Percentiles rank a stretch among this genome's conserved stretches.
Evolutionary conservation across 164 flowering plant genomes (phyloP).

Genomic region (Santalum album): DNA sequence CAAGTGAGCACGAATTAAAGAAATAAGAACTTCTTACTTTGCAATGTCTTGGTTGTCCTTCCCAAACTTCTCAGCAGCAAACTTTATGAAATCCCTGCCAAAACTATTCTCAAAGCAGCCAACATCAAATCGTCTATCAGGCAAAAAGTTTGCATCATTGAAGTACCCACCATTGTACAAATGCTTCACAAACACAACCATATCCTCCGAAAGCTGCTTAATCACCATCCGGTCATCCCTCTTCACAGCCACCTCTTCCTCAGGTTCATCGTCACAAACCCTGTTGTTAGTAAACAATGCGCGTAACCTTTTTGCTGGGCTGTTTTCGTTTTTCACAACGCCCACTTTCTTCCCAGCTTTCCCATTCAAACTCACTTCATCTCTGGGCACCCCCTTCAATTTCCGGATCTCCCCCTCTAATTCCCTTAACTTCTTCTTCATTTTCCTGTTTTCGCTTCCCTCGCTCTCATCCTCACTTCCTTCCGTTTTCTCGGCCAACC

Average conservation of each 20-base stretch:
- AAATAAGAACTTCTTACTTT: constrained; percentile 29
- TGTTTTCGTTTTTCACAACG: neutral
- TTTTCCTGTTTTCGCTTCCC: constrained; percentile 3
- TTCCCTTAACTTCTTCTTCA: constrained; percentile 18
- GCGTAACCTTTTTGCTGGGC: constrained; percentile 4
- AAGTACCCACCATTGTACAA: constrained; percentile 44
- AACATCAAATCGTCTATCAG: constrained; percentile 20
- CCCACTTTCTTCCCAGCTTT: constrained; percentile 1
- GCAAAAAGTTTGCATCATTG: constrained; percentile 31
- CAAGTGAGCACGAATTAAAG: neutral
- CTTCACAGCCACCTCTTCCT: neutral
- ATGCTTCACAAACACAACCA: constrained; percentile 26
- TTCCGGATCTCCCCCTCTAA: constrained; percentile 27
- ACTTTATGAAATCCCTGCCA: constrained; percentile 30
- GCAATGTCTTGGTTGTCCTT: constrained; percentile 47
- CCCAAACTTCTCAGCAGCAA: constrained; percentile 38
- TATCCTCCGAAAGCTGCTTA: constrained; percentile 35
- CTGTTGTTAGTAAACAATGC: constrained; percentile 15
- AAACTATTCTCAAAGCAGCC: constrained; percentile 26
- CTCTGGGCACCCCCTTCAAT: constrained; percentile 10
- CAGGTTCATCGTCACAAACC: neutral
- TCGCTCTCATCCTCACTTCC: constrained; percentile 8
- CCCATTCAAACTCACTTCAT: constrained; percentile 2
- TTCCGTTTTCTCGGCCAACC: constrained; percentile 9
- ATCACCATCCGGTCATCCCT: constrained; percentile 8